These are phyloP conservation scores for Citrus reticulata DNA, from an alignment of 345 rosid genomes.

Conservation along the genomic window DNA sequence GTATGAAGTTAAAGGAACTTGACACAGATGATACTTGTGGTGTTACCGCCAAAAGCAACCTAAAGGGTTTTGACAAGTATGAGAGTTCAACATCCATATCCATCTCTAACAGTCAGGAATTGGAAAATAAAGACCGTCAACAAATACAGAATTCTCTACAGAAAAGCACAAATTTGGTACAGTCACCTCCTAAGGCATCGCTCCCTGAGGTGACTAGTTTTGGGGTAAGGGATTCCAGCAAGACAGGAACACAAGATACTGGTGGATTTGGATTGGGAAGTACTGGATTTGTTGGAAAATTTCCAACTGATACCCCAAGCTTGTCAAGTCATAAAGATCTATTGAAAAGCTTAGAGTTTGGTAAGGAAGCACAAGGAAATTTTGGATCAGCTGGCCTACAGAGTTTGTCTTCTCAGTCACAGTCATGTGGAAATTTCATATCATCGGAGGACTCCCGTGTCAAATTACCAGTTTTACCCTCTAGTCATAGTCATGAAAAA, in stretches of 20 bases:
- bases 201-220: slow-evolving; percentile 22
- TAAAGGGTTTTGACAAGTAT: slow-evolving; percentile 21
- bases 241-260: slow-evolving; percentile 33
- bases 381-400: slow-evolving; percentile 32
- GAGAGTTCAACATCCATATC: slow-evolving; percentile 28
- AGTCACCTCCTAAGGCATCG: slow-evolving; percentile 32
- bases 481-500: slow-evolving; percentile 31
- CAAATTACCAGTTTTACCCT: slow-evolving; percentile 24
- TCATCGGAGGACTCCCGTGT: slow-evolving; percentile 30
- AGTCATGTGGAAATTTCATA: slow-evolving; percentile 35
- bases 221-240: slow-evolving; percentile 12
- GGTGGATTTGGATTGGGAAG: slow-evolving; percentile 27
- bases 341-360: slow-evolving; percentile 27
- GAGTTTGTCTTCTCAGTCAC: slow-evolving; percentile 36
- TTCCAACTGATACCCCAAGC: slow-evolving; percentile 23
- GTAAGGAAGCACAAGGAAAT: slow-evolving; percentile 27
- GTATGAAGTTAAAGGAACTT: slow-evolving; percentile 18
- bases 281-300: slow-evolving; percentile 32
- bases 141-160: slow-evolving; percentile 25
- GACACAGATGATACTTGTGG: slow-evolving; percentile 9
- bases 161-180: slow-evolving; percentile 35
- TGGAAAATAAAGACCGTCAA: slow-evolving; percentile 31
- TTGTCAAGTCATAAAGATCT: slow-evolving; percentile 23
- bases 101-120: slow-evolving; percentile 14
- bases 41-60: slow-evolving; percentile 26